A percentile compares a stretch with the other conserved stretches of the same genome.
Conservation (phyloP, 2,329 filamentous ascomycete species). For the Huntiella savannae region DNA sequence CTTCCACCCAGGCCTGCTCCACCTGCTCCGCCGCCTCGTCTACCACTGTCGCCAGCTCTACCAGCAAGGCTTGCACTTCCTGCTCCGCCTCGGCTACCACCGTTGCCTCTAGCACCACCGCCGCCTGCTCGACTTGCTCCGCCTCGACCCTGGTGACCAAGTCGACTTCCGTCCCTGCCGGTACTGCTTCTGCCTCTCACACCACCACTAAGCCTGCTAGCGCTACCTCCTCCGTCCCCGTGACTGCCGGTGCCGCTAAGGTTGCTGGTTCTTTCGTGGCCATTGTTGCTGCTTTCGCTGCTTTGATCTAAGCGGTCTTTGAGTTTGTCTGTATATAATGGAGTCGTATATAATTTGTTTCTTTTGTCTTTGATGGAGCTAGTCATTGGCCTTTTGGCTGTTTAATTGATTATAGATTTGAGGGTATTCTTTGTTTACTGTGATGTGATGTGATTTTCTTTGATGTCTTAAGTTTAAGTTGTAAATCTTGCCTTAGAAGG, state of each 20-base stretch:
- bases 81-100: neutral
- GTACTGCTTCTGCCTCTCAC: neutral
- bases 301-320: neutral
- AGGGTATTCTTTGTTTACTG: too few relatives aligned
- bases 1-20: neutral
- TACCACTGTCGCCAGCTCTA: neutral
- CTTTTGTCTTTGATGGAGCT: too few relatives aligned
- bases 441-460: too few relatives aligned
- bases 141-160: neutral
- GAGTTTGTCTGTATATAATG: neutral
- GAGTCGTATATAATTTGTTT: too few relatives aligned
- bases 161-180: neutral
- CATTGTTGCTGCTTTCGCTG: neutral
- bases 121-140: neutral
- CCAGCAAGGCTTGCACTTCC: neutral
- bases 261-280: neutral
- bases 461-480: too few relatives aligned
- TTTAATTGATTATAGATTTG: too few relatives aligned
- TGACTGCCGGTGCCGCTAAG: neutral
- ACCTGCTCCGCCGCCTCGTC: neutral
- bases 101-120: neutral
- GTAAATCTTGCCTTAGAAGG: too few relatives aligned
- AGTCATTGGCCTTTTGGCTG: too few relatives aligned
- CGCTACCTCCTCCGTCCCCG: neutral
- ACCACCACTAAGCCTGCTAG: neutral